Percentiles rank a stretch among this genome's conserved stretches.
Evolutionary conservation across 2,329 filamentous ascomycete species (phyloP).

Genomic region (Penicillium hordei): DNA sequence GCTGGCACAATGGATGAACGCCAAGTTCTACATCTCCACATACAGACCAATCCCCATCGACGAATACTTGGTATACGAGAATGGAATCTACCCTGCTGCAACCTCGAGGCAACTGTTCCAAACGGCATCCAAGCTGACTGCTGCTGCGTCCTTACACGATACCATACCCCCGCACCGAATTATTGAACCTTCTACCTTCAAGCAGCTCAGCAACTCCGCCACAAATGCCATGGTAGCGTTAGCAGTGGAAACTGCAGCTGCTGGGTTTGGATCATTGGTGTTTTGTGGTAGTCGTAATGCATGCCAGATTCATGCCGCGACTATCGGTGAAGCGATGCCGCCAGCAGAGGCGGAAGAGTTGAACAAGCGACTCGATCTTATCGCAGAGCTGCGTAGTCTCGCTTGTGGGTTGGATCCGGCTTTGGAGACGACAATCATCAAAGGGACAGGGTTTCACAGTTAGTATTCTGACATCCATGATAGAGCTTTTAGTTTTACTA

Average conservation of each 20-base stretch:
- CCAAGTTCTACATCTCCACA: conserved; percentile 69
- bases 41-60: conserved; percentile 75
- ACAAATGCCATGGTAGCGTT: conserved; percentile 70
- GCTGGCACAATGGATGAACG: conserved; percentile 68
- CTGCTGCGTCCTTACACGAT: conserved; percentile 31
- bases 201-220: conserved; percentile 64
- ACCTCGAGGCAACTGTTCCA: conserved; percentile 60
- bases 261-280: conserved; percentile 69
- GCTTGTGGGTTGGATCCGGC: conserved; percentile 65
- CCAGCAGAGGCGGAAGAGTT: conserved; percentile 51
- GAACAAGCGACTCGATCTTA: conserved; percentile 62
- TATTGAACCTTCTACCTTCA: conserved; percentile 59
- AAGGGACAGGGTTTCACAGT: conserved; percentile 74
- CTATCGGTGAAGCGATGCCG: conserved; percentile 65
- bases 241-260: conserved; percentile 65
- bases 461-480: conserved; percentile 30
- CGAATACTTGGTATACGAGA: conserved; percentile 71
- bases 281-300: conserved; percentile 69
- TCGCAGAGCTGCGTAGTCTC: conserved; percentile 66
- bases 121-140: conserved; percentile 54
- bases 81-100: conserved; percentile 63
- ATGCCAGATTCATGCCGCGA: conserved; percentile 66
- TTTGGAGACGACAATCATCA: conserved; percentile 63
- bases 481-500: conserved; percentile 6
- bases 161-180: conserved; percentile 40